Evolutionary conservation across 2,329 filamentous ascomycete genomes (phyloP).

Genomic region (Aspergillus uvarum): DNA sequence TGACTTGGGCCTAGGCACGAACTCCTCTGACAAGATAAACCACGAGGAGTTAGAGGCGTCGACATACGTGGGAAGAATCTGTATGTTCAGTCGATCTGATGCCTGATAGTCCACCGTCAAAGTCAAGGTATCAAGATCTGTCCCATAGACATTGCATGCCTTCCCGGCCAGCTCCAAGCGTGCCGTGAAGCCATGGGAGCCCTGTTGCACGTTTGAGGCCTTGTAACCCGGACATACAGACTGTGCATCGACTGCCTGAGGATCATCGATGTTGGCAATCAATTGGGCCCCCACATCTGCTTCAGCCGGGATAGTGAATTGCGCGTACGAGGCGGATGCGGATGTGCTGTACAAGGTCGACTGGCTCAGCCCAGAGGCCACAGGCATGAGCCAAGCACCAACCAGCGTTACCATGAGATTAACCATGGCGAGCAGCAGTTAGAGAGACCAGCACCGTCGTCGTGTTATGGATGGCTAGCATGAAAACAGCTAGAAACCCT

Average conservation of each 20-base stretch:
- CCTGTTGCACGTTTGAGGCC: conserved; percentile 51
- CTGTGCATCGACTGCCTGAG: conserved; percentile 63
- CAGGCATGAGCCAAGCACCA: conserved; percentile 27
- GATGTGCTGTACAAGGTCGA: conserved; percentile 17
- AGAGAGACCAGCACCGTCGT: conserved; percentile 2
- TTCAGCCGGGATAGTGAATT: conserved; percentile 51
- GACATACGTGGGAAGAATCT: conserved; percentile 67
- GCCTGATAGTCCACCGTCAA: conserved; percentile 69
- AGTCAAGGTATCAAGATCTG: conserved; percentile 65
- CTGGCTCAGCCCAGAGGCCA: conserved; percentile 25
- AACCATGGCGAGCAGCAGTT: conserved; percentile 23
- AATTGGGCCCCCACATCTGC: conserved; percentile 49
- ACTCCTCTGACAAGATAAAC: conserved; percentile 64
- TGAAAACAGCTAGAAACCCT: not conserved
- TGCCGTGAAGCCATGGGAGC: conserved; percentile 52
- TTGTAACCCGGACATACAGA: conserved; percentile 62
- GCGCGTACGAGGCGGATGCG: conserved; percentile 21
- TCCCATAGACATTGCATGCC: conserved; percentile 73
- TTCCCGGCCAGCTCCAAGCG: conserved; percentile 53
- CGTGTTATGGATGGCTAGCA: conserved; percentile 8
- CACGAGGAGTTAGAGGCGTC: conserved; percentile 62
- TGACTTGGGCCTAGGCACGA: conserved; percentile 58
- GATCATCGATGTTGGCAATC: conserved; percentile 65
- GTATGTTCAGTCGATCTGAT: conserved; percentile 65
- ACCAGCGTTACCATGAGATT: conserved; percentile 22